phyloP scores from a whole-genome alignment of 108 stramenopile species.

The Nannochloropsis salina region DNA sequence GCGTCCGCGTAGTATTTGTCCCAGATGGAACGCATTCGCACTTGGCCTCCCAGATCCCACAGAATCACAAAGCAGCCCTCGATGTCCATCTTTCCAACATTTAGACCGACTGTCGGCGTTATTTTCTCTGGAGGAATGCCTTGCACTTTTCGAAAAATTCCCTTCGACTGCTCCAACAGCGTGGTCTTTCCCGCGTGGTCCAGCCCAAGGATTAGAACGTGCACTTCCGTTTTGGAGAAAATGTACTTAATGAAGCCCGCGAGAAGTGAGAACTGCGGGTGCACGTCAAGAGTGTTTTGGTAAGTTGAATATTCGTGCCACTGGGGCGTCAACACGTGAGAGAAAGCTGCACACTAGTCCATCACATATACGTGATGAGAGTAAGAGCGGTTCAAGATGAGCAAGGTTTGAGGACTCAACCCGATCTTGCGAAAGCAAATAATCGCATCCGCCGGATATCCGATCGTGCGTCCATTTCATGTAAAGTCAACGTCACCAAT shows the following conservation, averaged over 20 bases:
- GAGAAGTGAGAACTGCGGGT: conserved; percentile 41
- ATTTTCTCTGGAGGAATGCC: conserved; percentile 58
- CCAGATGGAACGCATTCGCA: conserved; percentile 55
- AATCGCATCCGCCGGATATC: no score
- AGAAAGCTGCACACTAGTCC: no score
- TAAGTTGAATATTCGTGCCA: not conserved
- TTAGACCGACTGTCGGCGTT: conserved; percentile 57
- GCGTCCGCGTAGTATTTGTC: conserved; percentile 60
- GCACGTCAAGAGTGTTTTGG: not conserved
- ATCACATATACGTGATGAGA: no score
- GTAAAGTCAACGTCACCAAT: no score
- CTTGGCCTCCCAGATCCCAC: conserved; percentile 60
- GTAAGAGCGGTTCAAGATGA: no score
- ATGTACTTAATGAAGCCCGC: conserved; percentile 42
- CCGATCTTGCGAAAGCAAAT: no score
- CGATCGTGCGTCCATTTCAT: no score
- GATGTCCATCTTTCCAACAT: conserved; percentile 55
- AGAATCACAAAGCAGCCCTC: conserved; percentile 51
- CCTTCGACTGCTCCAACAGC: conserved; percentile 54
- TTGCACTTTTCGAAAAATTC: conserved; percentile 38
- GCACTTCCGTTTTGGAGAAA: conserved; percentile 50
- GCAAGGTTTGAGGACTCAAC: no score
- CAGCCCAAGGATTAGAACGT: conserved; percentile 57
- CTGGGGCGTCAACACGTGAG: no score
- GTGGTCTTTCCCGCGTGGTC: conserved; percentile 61